Conservation (phyloP, 1,139 yeast genomes). For the Arxiozyma telluris region DNA sequence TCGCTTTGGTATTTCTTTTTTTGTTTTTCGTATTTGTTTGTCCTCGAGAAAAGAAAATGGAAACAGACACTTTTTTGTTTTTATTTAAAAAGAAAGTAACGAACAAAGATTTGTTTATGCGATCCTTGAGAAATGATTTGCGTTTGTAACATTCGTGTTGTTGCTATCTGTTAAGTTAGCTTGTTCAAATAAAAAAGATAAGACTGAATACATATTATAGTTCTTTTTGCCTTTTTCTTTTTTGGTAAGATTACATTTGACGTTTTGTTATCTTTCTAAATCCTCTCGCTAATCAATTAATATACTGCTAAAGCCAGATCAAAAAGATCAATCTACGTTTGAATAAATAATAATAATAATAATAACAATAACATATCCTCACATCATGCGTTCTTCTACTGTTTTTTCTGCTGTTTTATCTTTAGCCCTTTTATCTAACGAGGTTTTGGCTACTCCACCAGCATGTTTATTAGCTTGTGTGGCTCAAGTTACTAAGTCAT, state of each 20-base stretch:
- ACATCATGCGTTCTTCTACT: slow-evolving; percentile 31
- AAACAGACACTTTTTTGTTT: neutral
- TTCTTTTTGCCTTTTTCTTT: neutral
- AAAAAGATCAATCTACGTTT: neutral
- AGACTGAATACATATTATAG: too few species aligned
- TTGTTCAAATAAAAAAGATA: too few species aligned
- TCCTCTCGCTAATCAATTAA: neutral
- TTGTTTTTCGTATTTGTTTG: neutral
- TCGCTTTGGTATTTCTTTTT: neutral
- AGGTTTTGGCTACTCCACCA: slow-evolving; percentile 67
- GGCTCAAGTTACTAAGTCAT: slow-evolving; percentile 51
- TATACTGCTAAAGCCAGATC: neutral
- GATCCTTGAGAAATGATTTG: neutral
- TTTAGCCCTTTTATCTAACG: slow-evolving; percentile 41
- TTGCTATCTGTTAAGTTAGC: too few species aligned
- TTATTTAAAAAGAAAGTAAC: too few species aligned
- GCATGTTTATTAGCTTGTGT: slow-evolving; percentile 89
- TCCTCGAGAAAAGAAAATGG: neutral
- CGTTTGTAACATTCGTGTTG: too few species aligned
- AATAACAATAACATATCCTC: neutral
- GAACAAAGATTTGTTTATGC: neutral
- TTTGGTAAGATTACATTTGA: neutral
- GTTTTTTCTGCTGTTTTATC: slow-evolving; percentile 41
- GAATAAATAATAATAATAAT: too few species aligned
- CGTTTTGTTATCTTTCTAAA: neutral